phyloP scores from a whole-genome alignment of 2,329 filamentous ascomycete species.

The Fusarium keratoplasticum region DNA sequence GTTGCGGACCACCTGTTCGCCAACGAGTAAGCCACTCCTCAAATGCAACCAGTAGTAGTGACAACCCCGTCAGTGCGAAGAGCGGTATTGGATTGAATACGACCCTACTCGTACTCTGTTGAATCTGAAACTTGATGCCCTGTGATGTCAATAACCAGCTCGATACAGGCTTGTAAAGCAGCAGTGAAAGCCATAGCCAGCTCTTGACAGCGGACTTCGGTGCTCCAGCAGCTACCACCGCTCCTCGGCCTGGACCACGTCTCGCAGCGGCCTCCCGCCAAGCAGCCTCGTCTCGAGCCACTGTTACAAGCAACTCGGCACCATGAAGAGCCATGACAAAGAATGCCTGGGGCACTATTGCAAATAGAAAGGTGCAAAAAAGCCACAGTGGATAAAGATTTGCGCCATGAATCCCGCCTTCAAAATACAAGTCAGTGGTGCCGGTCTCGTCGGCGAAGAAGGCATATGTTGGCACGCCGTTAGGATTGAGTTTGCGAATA shows the following conservation, averaged over 20 bases:
- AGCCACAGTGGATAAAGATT: background rate
- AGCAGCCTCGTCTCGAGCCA: background rate
- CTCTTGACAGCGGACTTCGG: background rate
- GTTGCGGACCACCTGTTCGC: background rate
- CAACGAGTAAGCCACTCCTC: background rate
- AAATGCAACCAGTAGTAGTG: background rate
- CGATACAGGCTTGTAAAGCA: background rate
- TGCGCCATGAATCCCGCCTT: background rate
- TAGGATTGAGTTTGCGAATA: background rate
- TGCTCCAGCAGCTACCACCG: background rate
- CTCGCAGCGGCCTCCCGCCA: background rate
- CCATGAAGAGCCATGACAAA: background rate
- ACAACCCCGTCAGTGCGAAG: background rate
- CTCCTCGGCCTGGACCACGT: background rate
- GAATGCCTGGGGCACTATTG: background rate
- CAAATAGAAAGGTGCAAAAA: background rate
- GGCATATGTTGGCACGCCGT: background rate
- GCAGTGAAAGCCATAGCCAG: background rate
- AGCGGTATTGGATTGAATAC: background rate
- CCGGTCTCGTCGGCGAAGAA: background rate
- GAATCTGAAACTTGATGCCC: background rate
- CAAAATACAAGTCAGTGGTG: background rate
- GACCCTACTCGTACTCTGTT: background rate
- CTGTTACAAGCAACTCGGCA: background rate
- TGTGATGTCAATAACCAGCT: background rate